Evolutionary conservation across 306 rosid species (phyloP).

Genomic region (apple (Malus domestica)): ASM211411v1 NC_041804.1:40253501-40254000

Average conservation of each 20-base stretch:
- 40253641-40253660: constrained; percentile 35
- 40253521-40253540: constrained; percentile 13
- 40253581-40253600: constrained; percentile 37
- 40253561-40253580: constrained; percentile 51
- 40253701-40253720: constrained; percentile 53
- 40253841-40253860: constrained; percentile 64
- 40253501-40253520: constrained; percentile 15
- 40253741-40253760: constrained; percentile 39
- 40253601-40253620: constrained; percentile 43
- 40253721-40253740: constrained; percentile 44
- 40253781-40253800: constrained; percentile 43
- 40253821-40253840: constrained; percentile 70
- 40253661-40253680: constrained; percentile 30
- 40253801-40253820: constrained; percentile 36
- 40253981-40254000: constrained; percentile 77
- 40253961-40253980: constrained; percentile 43
- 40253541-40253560: constrained; percentile 62
- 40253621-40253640: constrained; percentile 36
- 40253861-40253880: constrained; percentile 62
- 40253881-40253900: constrained; percentile 63
- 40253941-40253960: constrained; percentile 56
- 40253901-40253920: constrained; percentile 71
- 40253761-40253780: constrained; percentile 54
- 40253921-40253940: constrained; percentile 81
- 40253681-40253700: constrained; percentile 45